phyloP scores from a whole-genome alignment of 2,329 filamentous ascomycete species.

The Lecanoromycetidae sp. region DNA sequence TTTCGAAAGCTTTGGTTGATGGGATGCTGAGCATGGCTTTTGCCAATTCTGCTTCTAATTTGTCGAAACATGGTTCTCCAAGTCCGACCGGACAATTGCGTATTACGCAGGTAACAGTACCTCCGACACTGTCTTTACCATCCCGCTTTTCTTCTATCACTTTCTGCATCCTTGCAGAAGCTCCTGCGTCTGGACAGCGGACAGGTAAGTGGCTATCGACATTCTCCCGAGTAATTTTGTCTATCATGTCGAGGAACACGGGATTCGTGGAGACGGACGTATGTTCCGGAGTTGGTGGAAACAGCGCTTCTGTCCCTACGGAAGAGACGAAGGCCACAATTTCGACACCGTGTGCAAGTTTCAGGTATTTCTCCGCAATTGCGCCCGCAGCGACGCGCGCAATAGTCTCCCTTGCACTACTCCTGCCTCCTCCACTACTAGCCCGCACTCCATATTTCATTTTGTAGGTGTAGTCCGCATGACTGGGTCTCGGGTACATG shows the following conservation, averaged over 20 bases:
- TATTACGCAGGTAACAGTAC: conserved; percentile 89
- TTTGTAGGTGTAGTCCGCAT: conserved; percentile 94
- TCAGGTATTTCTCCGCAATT: conserved; percentile 86
- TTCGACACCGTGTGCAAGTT: conserved; percentile 68
- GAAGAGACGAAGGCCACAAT: conserved; percentile 85
- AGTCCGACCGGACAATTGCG: conserved; percentile 72
- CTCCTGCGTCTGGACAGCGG: conserved; percentile 62
- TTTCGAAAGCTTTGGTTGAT: conserved; percentile 89
- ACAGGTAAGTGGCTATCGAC: conserved; percentile 77
- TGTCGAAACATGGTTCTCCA: conserved; percentile 90
- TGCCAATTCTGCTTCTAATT: conserved; percentile 79
- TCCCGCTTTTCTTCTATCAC: conserved; percentile 68
- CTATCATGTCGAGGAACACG: conserved; percentile 60
- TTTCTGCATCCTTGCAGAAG: conserved; percentile 60
- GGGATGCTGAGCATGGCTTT: conserved; percentile 95
- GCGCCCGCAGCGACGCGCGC: conserved; percentile 84
- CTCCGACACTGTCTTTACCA: conserved; percentile 76
- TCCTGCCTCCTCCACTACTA: conserved; percentile 76
- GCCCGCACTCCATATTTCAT: conserved; percentile 96
- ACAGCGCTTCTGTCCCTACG: conserved; percentile 68
- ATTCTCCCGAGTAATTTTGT: conserved; percentile 57
- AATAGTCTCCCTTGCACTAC: conserved; percentile 90
- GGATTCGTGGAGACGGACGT: conserved; percentile 63
- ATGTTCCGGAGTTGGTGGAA: conserved; percentile 56
- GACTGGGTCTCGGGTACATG: conserved; percentile 75